Evolutionary conservation across 148 eudicot species (phyloP).

Genomic region (Dianthus caryophyllus): DNA sequence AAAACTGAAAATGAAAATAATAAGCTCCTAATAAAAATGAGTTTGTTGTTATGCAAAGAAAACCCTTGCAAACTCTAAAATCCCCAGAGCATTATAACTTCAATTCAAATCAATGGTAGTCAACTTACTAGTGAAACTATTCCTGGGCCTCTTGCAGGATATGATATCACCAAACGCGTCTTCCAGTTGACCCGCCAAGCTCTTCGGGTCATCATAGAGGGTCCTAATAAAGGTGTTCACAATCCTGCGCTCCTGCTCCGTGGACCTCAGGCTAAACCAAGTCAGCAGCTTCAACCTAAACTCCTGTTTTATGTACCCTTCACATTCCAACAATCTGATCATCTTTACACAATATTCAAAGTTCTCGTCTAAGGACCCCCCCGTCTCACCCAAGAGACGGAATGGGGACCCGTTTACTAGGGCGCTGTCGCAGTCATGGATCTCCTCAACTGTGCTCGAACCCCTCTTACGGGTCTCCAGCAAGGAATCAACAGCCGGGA

Average conservation of each 20-base stretch:
- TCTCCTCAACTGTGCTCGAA: conserved; percentile 43
- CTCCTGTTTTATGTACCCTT: conserved; percentile 56
- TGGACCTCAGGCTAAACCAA: conserved; percentile 87
- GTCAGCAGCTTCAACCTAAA: conserved; percentile 73
- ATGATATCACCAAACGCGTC: conserved; percentile 70
- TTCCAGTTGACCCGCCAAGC: conserved; percentile 77
- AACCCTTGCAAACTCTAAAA: neutral
- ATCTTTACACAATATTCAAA: conserved; percentile 76
- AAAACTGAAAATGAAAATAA: conserved; percentile 13
- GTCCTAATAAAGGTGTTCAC: conserved; percentile 70
- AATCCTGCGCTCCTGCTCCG: conserved; percentile 79
- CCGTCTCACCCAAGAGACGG: conserved; percentile 29
- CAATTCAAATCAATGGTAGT: conserved; percentile 1
- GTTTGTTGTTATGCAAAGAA: conserved; percentile 15
- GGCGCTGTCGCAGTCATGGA: conserved; percentile 73
- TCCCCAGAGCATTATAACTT: neutral
- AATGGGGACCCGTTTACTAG: conserved; percentile 48
- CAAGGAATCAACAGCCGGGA: conserved; percentile 43
- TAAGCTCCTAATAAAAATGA: conserved; percentile 22
- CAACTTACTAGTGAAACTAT: conserved; percentile 43
- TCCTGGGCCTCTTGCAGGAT: conserved; percentile 58
- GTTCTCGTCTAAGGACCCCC: conserved; percentile 58
- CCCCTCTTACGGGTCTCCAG: conserved; percentile 46
- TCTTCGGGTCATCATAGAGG: conserved; percentile 62
- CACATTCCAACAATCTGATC: conserved; percentile 63